phyloP scores from a whole-genome alignment of 495 filamentous ascomycete species.

The Articulospora tetracladia region DNA sequence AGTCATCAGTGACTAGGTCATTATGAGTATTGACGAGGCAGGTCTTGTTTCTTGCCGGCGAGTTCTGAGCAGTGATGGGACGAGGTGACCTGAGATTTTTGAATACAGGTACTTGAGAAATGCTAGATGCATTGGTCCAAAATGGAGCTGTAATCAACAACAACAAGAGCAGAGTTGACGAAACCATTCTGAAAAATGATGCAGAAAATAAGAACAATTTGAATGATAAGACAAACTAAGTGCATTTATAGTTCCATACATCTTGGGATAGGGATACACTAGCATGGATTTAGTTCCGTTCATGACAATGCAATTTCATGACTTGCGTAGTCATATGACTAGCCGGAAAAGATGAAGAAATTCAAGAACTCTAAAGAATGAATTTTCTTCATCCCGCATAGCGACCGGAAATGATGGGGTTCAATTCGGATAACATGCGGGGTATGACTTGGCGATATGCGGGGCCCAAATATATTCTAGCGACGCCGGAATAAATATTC shows the following conservation, averaged over 20 bases:
- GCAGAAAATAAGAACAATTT: neutral
- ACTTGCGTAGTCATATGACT: neutral
- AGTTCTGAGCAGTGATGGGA: conserved; percentile 21
- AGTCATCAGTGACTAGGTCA: conserved; percentile 49
- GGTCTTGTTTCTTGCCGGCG: conserved; percentile 19
- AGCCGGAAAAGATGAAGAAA: neutral
- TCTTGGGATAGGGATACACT: neutral
- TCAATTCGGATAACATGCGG: neutral
- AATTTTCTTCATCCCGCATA: neutral
- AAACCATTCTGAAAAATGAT: neutral
- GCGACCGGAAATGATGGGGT: neutral
- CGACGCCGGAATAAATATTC: too few species aligned
- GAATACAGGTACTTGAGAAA: conserved; percentile 1
- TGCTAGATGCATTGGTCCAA: conserved; percentile 1
- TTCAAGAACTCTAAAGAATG: neutral
- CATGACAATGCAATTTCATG: neutral
- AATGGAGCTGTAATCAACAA: neutral
- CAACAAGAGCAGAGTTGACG: conserved; percentile 4
- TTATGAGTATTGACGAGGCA: conserved; percentile 27
- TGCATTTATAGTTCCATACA: neutral
- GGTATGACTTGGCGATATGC: neutral
- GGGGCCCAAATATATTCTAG: too few species aligned
- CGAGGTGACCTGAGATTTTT: conserved; percentile 8
- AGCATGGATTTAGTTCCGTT: neutral
- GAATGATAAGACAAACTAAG: neutral